phyloP scores from a whole-genome alignment of 495 filamentous ascomycete genomes.

The Penicillium malachiteum region DNA sequence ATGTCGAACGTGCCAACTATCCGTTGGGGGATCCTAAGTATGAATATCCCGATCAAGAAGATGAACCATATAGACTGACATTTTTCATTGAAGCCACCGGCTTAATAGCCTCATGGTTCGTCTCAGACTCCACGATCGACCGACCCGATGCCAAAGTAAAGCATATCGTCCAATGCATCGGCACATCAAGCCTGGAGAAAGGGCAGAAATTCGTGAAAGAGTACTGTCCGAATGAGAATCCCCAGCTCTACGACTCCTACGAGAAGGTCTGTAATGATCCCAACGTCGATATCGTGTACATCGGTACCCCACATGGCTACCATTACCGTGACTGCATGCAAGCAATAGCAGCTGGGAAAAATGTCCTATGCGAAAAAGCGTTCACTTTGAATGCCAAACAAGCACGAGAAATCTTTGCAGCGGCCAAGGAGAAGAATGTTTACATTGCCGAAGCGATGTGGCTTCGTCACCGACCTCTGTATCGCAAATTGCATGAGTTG shows the following conservation, averaged over 20 bases:
- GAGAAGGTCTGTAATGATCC: conserved; percentile 31
- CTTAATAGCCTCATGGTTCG: conserved; percentile 30
- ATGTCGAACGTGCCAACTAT: conserved; percentile 8
- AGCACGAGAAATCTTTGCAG: conserved; percentile 36
- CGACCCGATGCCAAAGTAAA: conserved; percentile 23
- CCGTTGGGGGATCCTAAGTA: conserved; percentile 20
- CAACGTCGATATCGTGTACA: conserved; percentile 45
- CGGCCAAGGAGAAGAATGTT: conserved; percentile 39
- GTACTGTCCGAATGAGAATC: conserved; percentile 9
- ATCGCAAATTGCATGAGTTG: conserved; percentile 5
- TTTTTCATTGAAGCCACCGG: conserved; percentile 15
- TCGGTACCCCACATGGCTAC: conserved; percentile 43
- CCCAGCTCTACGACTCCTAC: conserved; percentile 30
- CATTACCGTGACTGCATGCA: conserved; percentile 41
- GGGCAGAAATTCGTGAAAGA: conserved; percentile 26
- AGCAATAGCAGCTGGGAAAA: conserved; percentile 39
- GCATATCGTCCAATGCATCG: conserved; percentile 34
- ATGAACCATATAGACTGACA: background rate
- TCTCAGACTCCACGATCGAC: conserved; percentile 22
- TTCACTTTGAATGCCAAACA: conserved; percentile 39
- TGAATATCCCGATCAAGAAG: background rate
- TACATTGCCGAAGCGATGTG: conserved; percentile 41
- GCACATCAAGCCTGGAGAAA: conserved; percentile 29
- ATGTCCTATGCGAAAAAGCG: conserved; percentile 46
- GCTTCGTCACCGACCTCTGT: conserved; percentile 17